Conservation (phyloP, 129 eudicot species). For the Artemisia annua region DNA sequence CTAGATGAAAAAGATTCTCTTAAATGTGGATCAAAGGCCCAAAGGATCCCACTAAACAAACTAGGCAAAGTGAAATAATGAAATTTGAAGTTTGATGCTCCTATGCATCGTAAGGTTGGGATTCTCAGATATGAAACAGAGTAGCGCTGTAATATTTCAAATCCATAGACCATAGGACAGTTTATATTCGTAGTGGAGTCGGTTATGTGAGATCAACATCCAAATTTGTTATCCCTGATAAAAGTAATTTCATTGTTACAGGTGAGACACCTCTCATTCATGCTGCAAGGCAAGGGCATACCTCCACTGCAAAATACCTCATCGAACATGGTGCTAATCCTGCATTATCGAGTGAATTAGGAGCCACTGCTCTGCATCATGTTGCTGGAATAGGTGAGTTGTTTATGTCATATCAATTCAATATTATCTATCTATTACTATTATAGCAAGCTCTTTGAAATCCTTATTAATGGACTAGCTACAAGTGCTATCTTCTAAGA, state of each 20-base stretch:
- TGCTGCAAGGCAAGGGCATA: conserved; percentile 95
- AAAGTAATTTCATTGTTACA: conserved; percentile 21
- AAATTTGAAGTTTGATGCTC: no score
- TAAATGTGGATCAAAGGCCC: no score
- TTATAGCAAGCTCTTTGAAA: not conserved
- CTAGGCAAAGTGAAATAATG: no score
- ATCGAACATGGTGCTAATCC: conserved; percentile 79
- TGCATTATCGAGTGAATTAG: conserved; percentile 72
- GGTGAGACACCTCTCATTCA: conserved; percentile 94
- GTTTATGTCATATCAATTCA: not conserved
- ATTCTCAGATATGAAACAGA: no score
- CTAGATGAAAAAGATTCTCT: no score
- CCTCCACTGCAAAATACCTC: conserved; percentile 72
- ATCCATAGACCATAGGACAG: no score
- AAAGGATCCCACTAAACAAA: no score
- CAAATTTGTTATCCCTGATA: no score
- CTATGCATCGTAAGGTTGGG: no score
- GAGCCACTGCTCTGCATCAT: conserved; percentile 95
- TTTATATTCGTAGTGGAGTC: no score
- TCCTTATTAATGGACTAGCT: conserved; percentile 10
- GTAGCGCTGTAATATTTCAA: no score
- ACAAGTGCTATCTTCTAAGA: not conserved
- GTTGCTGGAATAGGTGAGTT: conserved; percentile 78
- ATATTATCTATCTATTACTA: not conserved
- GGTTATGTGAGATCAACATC: no score